Base-by-base conservation (phyloP, 805 yeast genomes). In the Saturnispora saitoi region DNA sequence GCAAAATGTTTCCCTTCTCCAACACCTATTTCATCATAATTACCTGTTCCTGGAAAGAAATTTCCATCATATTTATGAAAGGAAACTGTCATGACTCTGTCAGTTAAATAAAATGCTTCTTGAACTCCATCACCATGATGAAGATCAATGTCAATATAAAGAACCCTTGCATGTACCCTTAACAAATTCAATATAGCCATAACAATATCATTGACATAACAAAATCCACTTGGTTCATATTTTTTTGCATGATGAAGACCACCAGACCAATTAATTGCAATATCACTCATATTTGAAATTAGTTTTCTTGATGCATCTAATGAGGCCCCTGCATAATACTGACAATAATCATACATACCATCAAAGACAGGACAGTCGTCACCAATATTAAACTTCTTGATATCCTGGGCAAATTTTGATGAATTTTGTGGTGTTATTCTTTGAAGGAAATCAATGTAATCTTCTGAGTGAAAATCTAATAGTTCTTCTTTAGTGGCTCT, bases 91-190 rank as follows among this genome's bases (percentile, higher is more conserved):
- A 90, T 89, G 42, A 90, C 98, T 51, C 98, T 71, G 65, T 90
- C 98, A 2, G 96, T 86, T 15, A 93, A 78, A 68, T 91, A 86
- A 61, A 91, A 91, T 1, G 97, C 97, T 66, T 91, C 98, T 65
- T 91, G 96, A 17, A 91, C 98, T 55, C 98, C 98, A 66, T 91
- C 98, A 41, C 98, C 98, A 62, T 91, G 98, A 65, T 91, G 98
- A 12, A 91, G 77, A 65, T 91, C 98, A 49, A 89, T 90, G 66
- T 91, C 98, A 48, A 91, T 86, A 64, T 91, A 91, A 62, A 91
- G 72, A 7, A 91, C 96, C 54, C 98, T 76, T 38, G 96, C 93
- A 66, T 90, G 96, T 54, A 86, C 88, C 47, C 96, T 71, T 52
- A 91, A 70, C 38, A 91, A 72, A 63, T 91, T 88, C 53, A 91